These are phyloP conservation scores for Solanum etuberosum DNA, from an alignment of 257 asterid genomes.

Conservation along the genomic window DNA sequence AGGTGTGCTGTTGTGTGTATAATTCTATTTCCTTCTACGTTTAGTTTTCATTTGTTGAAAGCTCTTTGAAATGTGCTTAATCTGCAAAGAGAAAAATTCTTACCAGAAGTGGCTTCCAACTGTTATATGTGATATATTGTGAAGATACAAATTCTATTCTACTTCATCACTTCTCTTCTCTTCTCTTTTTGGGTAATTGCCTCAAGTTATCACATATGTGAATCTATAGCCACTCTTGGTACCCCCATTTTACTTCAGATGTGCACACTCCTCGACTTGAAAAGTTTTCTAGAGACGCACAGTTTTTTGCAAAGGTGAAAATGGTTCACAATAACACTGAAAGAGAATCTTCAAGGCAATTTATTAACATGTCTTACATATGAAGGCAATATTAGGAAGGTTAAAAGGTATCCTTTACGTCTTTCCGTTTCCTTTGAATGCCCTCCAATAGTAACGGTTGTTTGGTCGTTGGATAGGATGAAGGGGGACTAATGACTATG, in stretches of 20 bases:
- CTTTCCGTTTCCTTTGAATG: background rate
- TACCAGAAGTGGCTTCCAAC: background rate
- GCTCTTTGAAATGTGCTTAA: background rate
- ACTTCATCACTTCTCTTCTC: background rate
- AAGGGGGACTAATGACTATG: background rate
- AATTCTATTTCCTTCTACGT: background rate
- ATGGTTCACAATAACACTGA: background rate
- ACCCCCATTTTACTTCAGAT: background rate
- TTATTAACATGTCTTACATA: background rate
- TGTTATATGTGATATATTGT: background rate
- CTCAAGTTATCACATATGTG: background rate
- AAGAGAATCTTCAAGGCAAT: background rate
- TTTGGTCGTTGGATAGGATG: background rate
- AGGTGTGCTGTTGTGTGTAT: slow-evolving; percentile 5
- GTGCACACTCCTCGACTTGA: background rate
- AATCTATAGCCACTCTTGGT: background rate
- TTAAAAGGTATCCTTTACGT: background rate
- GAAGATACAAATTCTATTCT: background rate
- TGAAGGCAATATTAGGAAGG: background rate
- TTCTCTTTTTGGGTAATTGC: background rate
- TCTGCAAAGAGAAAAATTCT: background rate
- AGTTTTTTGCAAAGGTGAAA: background rate
- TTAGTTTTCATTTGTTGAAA: background rate
- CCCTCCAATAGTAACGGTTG: background rate
- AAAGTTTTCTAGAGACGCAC: background rate